These are phyloP conservation scores for Thalia dealbata DNA, from an alignment of 176 grass and related monocot species.

Conservation along the genomic window DNA sequence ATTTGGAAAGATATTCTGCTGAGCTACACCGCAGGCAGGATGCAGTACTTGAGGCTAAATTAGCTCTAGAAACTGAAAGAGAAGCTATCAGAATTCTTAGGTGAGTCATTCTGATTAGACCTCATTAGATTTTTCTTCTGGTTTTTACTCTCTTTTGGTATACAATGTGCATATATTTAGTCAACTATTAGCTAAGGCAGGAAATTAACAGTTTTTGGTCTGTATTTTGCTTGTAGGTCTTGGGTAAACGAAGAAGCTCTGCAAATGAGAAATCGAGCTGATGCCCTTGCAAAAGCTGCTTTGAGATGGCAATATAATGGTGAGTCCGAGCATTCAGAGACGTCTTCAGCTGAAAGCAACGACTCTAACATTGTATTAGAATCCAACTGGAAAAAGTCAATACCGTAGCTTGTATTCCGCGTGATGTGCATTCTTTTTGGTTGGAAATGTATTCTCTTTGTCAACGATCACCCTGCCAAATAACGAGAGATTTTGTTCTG, in stretches of 20 bases:
- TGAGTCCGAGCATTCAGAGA: neutral
- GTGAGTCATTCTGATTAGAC: constrained; percentile 32
- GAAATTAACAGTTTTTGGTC: neutral
- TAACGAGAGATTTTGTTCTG: neutral
- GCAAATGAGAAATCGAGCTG: constrained; percentile 20
- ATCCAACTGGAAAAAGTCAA: neutral
- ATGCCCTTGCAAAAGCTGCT: constrained; percentile 37
- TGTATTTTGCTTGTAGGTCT: constrained; percentile 24
- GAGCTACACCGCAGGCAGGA: constrained; percentile 49
- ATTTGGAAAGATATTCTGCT: constrained; percentile 36
- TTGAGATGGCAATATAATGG: constrained; percentile 38
- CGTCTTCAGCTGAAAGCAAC: neutral
- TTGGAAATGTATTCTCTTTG: neutral
- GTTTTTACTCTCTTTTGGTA: neutral
- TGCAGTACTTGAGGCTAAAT: constrained; percentile 61
- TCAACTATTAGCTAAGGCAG: neutral
- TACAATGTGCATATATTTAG: neutral
- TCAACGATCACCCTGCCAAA: neutral
- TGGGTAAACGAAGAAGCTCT: constrained; percentile 65
- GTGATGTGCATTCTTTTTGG: neutral
- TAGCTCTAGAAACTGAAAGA: constrained; percentile 66
- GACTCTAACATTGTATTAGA: neutral
- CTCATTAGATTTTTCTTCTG: neutral
- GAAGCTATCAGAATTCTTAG: constrained; percentile 80
- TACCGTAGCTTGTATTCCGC: neutral